A percentile compares a stretch with the other conserved stretches of the same genome.
Evolutionary conservation across 768 basidiomycete genomes (phyloP).

Genomic region (Coprinellus aureogranulatus): DNA sequence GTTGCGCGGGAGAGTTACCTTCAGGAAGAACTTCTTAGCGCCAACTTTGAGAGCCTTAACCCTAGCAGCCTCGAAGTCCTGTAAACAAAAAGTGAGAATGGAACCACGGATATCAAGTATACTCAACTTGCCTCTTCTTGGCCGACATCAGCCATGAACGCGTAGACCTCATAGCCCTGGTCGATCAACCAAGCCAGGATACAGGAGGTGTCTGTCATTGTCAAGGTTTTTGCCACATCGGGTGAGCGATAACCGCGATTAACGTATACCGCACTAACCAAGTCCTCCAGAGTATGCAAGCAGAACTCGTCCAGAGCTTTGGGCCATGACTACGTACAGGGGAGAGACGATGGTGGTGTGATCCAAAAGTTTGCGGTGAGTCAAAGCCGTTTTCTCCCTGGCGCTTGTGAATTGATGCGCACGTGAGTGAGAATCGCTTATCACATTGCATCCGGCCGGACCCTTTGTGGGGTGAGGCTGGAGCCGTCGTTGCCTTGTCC

Average conservation of each 20-base stretch:
- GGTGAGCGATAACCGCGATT: conserved; percentile 8
- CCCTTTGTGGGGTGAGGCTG: neutral
- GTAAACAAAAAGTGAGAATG: neutral
- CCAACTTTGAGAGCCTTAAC: conserved; percentile 87
- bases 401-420: neutral
- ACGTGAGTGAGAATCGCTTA: neutral
- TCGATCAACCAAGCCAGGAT: conserved; percentile 99
- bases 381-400: conserved; percentile 1
- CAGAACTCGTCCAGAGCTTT: conserved; percentile 78
- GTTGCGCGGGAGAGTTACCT: conserved; percentile 45
- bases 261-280: conserved; percentile 49
- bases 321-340: conserved; percentile 36
- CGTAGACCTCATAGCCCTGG: conserved; percentile 93
- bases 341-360: conserved; percentile 3
- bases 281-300: conserved; percentile 98
- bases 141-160: conserved; percentile 96
- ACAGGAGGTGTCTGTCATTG: conserved; percentile 85
- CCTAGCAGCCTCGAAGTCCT: conserved; percentile 93
- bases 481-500: neutral
- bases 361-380: neutral
- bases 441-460: neutral
- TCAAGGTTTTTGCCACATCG: too few relatives aligned
- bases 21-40: conserved; percentile 93
- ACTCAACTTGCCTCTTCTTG: conserved; percentile 69
- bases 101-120: neutral